Percentiles rank a stretch among this genome's conserved stretches.
These are phyloP conservation scores for Botrytis aclada DNA, from an alignment of 2,329 filamentous ascomycete genomes.

Conservation along the genomic window DNA sequence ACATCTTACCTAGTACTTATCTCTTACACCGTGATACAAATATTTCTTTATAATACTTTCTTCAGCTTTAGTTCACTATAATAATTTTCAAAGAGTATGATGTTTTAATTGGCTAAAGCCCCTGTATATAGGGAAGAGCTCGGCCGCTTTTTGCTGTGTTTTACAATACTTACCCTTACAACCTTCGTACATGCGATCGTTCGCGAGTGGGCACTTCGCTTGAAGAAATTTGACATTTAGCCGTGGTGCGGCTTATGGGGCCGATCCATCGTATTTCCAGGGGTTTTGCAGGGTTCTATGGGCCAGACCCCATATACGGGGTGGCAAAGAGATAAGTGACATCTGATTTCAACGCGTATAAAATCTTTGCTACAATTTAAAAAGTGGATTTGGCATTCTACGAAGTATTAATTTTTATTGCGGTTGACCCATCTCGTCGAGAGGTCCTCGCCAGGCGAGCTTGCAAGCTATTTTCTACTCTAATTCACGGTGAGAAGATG, in stretches of 20 bases:
- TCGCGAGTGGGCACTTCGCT: not conserved
- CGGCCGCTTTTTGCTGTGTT: too few relatives aligned
- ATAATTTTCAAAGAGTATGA: too few relatives aligned
- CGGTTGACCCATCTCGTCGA: not conserved
- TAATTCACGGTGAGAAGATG: not conserved
- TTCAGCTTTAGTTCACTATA: too few relatives aligned
- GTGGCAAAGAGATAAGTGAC: conserved; percentile 1
- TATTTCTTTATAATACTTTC: too few relatives aligned
- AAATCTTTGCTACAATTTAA: not conserved
- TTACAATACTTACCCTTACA: too few relatives aligned
- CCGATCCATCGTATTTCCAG: not conserved
- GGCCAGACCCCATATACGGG: not conserved
- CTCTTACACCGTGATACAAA: too few relatives aligned
- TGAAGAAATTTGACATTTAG: conserved; percentile 7
- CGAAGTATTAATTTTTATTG: not conserved
- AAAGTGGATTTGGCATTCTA: not conserved
- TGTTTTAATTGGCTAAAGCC: too few relatives aligned
- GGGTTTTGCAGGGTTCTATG: not conserved
- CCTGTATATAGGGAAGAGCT: too few relatives aligned
- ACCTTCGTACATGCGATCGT: not conserved
- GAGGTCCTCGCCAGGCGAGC: not conserved
- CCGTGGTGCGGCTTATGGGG: conserved; percentile 1
- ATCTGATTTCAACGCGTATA: conserved; percentile 1
- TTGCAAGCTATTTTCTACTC: not conserved
- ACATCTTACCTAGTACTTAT: too few relatives aligned